A percentile compares a stretch with the other conserved stretches of the same genome.
These are phyloP conservation scores for Citrus inodora DNA, from an alignment of 345 rosid species.

Conservation along the genomic window DNA sequence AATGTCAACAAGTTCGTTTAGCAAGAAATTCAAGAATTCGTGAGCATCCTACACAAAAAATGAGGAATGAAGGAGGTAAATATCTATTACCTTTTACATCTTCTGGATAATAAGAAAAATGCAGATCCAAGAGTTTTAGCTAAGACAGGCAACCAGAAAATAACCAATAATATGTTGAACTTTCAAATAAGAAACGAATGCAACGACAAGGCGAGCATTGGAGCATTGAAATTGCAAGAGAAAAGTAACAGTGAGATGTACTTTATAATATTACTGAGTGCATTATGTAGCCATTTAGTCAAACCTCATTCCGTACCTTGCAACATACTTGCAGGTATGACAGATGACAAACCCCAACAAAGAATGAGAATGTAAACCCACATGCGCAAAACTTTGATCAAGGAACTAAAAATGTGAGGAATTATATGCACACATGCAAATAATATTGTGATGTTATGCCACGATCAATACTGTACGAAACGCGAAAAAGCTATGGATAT, in stretches of 20 bases:
- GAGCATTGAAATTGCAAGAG: too few relatives aligned
- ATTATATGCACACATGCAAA: too few relatives aligned
- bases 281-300: not conserved
- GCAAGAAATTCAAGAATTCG: slow-evolving; percentile 93
- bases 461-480: not conserved
- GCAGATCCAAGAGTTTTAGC: not conserved
- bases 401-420: not conserved
- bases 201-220: not conserved
- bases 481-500: not conserved
- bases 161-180: not conserved
- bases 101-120: not conserved
- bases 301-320: not conserved
- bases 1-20: slow-evolving; percentile 97
- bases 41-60: slow-evolving; percentile 81
- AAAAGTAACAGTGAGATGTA: not conserved
- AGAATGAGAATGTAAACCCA: too few relatives aligned
- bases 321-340: not conserved
- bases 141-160: slow-evolving; percentile 1
- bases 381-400: too few relatives aligned
- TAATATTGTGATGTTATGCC: not conserved
- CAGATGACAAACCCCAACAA: not conserved
- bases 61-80: not conserved
- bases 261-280: not conserved
- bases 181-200: not conserved
- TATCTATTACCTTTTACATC: not conserved